Evolutionary conservation across 1,284 basidiomycete genomes (phyloP).

Genomic region (Grifola frondosa): DNA sequence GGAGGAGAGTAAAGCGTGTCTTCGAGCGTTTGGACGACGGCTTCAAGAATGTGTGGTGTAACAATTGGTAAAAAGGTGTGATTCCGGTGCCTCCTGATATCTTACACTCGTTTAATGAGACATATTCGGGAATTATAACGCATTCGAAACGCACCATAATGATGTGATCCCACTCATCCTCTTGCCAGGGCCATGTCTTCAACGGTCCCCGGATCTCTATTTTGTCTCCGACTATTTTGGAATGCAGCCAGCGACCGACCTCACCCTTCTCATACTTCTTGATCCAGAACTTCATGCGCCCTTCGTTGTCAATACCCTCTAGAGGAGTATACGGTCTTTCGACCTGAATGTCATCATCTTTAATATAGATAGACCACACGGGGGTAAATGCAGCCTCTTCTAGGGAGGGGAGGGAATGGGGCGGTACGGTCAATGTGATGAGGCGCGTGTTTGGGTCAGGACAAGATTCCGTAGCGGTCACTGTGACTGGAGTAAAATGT

Average conservation of each 20-base stretch:
- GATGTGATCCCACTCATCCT: slow-evolving; percentile 69
- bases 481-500: slow-evolving; percentile 62
- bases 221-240: slow-evolving; percentile 61
- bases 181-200: slow-evolving; percentile 68
- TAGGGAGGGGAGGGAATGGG: slow-evolving; percentile 36
- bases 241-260: slow-evolving; percentile 79
- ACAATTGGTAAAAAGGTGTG: slow-evolving; percentile 74
- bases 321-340: slow-evolving; percentile 83
- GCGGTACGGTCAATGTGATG: slow-evolving; percentile 58
- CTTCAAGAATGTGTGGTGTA: slow-evolving; percentile 41
- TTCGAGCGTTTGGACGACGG: slow-evolving; percentile 33
- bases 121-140: background rate
- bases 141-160: slow-evolving; percentile 59
- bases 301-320: slow-evolving; percentile 61
- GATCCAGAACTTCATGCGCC: slow-evolving; percentile 71
- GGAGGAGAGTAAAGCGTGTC: slow-evolving; percentile 68
- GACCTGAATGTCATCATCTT: slow-evolving; percentile 87
- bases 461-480: slow-evolving; percentile 52
- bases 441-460: slow-evolving; percentile 43
- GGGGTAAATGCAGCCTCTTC: slow-evolving; percentile 34
- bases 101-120: slow-evolving; percentile 36
- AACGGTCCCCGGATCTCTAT: slow-evolving; percentile 80
- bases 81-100: slow-evolving; percentile 84
- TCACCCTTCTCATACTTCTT: slow-evolving; percentile 79
- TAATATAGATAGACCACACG: slow-evolving; percentile 78